Base-by-base conservation (phyloP, 345 rosid genomes). In the Camelina hispida region DNA sequence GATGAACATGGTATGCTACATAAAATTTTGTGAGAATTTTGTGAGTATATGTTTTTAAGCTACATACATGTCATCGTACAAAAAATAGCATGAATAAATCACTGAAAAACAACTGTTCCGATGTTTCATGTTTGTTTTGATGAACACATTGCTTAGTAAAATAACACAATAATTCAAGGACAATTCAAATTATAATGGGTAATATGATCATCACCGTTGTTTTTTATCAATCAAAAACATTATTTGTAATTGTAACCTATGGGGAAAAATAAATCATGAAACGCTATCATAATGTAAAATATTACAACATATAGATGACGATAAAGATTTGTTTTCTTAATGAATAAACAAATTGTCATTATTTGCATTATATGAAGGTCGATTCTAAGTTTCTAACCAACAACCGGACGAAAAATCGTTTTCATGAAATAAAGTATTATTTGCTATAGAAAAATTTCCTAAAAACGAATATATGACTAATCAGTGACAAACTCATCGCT, bases 331-430 rank as follows among this genome's bases (percentile, higher is more conserved):
- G 22, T 13, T 0, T 34, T 34, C 23, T 13, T 0, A 62, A 4
- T 42, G 8, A 22, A 43, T 22, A 22, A 62, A 10, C 13, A 63
- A 28, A 43, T 22, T 44, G 35, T 22, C 18, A 15, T 23, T 4
- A 25, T 55, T 28, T 55, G 1, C 13, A 28, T 55, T 0, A 53
- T 15, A 58, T 5, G 4, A 34, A 57, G 9, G 46, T 17, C 14
- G 37, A 13, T 59, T 59, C 40, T 8, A 38, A 42, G 37, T 6
- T 59, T 59, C 40, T 2, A 38, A 42, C 46, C 53, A 68, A 68
- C 50, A 55, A 56, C 54, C 63, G 30, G 4, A 55, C 7, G 40
- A 35, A 38, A 25, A 47, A 9, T 72, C 62, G 42, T 62, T 62
- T 51, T 37, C 75, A 34, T 6, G 5, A 48, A 48, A 60, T 6